Base-by-base conservation (phyloP, 108 stramenopile species). In the Stephanodiscus triporus region DNA sequence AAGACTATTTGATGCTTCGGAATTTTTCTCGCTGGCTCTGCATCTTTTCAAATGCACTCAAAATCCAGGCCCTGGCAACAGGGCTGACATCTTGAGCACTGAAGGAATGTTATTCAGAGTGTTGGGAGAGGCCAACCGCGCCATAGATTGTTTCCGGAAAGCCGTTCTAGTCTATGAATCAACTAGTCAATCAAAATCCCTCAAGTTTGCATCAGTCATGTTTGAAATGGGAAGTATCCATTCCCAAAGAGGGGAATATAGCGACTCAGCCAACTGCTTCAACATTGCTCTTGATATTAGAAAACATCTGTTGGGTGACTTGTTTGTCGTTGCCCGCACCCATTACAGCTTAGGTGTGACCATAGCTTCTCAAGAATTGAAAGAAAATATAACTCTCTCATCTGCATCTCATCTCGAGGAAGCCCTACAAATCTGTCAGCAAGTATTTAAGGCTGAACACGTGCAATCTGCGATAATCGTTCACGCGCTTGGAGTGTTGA, bases 301-400 rank as follows among this genome's bases (percentile, higher is more conserved):
- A 24, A 70, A 76, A 61, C 47, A 42, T 17, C 43, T 8, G 6
- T 38, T 82, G 49, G 70, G 74, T 16, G 74, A 82, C 54, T 82
- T 70, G 4, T 76, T 76, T 48, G 19, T 76, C 22, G 74, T 82
- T 40, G 74, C 74, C 50, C 75, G 68, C 23, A 82, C 81, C 16
- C 73, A 82, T 43, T 82, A 82, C 61, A 76, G 74, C 36, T 59
- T 82, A 58, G 81, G 81, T 1, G 81, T 82, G 24, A 82, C 81
- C 27, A 27, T 72, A 7, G 81, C 75, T 30, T 56, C 70, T 23
- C 73, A 72, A 17, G 75, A 76, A 48, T 53, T 81, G 37, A 45
- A 36, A 55, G 23, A 27, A 5, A 64, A 67, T 30, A 47, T 30
- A 24, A 49, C 56, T 27, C 20, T 51, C 19, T 29, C 48, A 1